phyloP scores from a whole-genome alignment of 768 basidiomycete genomes.

The Favolaschia claudopus region DNA sequence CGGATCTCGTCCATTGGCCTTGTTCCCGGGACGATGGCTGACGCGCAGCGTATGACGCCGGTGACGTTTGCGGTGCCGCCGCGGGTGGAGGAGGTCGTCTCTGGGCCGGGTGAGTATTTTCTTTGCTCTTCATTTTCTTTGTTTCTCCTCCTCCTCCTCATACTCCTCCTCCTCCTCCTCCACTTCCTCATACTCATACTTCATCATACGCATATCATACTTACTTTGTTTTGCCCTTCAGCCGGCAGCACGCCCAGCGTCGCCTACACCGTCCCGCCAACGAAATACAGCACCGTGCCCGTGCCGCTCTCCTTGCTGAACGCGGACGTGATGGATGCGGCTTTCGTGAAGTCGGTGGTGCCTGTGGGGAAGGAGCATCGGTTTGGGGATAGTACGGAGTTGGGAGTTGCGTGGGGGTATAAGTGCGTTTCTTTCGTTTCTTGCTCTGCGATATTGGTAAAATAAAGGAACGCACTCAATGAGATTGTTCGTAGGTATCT shows the following conservation, averaged over 20 bases:
- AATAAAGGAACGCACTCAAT: neutral
- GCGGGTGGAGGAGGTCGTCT: slow-evolving; percentile 29
- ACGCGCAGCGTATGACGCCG: slow-evolving; percentile 15
- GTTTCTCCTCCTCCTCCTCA: slow-evolving; percentile 75
- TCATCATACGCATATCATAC: no score
- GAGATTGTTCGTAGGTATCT: slow-evolving; percentile 62
- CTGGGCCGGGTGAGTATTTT: no score
- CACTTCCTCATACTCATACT: no score
- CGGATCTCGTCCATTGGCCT: slow-evolving; percentile 70
- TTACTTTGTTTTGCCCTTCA: no score
- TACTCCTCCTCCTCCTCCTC: slow-evolving; percentile 70
- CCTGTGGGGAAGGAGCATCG: slow-evolving; percentile 70
- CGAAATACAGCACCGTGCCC: slow-evolving; percentile 62
- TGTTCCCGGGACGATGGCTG: neutral
- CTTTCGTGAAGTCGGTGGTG: slow-evolving; percentile 82
- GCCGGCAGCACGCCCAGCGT: slow-evolving; percentile 56
- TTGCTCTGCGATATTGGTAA: neutral
- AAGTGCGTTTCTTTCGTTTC: slow-evolving; percentile 50
- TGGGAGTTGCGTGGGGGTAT: slow-evolving; percentile 91
- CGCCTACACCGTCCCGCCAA: slow-evolving; percentile 15
- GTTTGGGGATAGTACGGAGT: slow-evolving; percentile 76
- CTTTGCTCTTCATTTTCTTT: no score
- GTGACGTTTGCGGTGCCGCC: slow-evolving; percentile 20
- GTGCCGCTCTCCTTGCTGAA: slow-evolving; percentile 73
- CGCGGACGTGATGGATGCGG: slow-evolving; percentile 83